Conservation (phyloP, 2,329 filamentous ascomycete genomes). For the Alternaria viburni region DNA sequence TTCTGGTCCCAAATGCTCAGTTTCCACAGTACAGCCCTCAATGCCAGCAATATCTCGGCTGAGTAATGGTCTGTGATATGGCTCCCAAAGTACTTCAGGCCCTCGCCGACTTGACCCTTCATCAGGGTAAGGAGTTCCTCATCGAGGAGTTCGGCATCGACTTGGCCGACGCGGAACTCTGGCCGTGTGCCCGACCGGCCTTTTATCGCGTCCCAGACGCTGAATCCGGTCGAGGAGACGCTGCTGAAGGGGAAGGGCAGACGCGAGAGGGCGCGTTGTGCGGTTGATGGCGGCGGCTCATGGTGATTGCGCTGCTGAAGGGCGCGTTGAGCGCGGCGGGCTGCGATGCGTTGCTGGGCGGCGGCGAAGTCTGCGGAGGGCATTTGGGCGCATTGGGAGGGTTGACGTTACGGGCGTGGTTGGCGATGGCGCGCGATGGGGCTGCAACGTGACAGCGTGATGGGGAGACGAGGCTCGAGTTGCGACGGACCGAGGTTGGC, state of each 20-base stretch:
- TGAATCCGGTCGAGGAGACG: conserved; percentile 57
- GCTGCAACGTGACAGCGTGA: conserved; percentile 28
- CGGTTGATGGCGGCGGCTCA: conserved; percentile 51
- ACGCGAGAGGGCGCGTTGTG: conserved; percentile 45
- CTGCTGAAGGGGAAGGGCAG: conserved; percentile 66
- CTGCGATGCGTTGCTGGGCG: conserved; percentile 84
- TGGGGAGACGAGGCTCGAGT: conserved; percentile 14
- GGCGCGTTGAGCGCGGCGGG: conserved; percentile 79
- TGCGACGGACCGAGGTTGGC: conserved; percentile 38
- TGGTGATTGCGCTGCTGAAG: conserved; percentile 61
- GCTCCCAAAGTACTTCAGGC: conserved; percentile 80
- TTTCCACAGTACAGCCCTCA: conserved; percentile 87
- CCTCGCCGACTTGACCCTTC: conserved; percentile 84
- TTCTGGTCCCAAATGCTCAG: conserved; percentile 96
- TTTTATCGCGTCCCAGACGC: conserved; percentile 73
- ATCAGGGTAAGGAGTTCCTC: conserved; percentile 89
- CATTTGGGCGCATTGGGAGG: conserved; percentile 36
- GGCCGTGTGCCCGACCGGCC: conserved; percentile 81
- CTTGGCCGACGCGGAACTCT: conserved; percentile 91
- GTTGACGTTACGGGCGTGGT: background rate
- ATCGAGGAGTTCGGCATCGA: conserved; percentile 93
- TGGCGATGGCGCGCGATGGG: conserved; percentile 2
- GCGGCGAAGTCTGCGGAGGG: conserved; percentile 76
- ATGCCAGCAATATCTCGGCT: conserved; percentile 78
- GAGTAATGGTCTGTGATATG: conserved; percentile 86